Base-by-base conservation (phyloP, 257 asterid species). In the Mentha longifolia region DNA sequence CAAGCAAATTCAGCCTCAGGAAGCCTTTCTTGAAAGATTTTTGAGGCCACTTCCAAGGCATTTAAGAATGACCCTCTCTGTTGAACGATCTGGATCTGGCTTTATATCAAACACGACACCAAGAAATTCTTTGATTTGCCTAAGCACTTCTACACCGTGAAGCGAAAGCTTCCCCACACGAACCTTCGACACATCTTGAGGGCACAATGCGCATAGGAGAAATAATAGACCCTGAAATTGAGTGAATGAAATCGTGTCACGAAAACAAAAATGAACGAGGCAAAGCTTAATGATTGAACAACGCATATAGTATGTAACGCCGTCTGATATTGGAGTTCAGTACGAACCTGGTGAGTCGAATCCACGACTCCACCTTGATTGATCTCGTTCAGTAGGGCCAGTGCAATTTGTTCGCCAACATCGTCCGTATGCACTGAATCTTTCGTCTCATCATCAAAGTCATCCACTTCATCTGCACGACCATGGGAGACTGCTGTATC, bases 291-390 rank as follows among this genome's bases (percentile, higher is more conserved):
- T 3, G 12, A 47, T 47, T 41, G 13, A 2, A 41, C 6, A 1
- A 37, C 2, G 42, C 42, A 37, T 37, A 37, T 37, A 25, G 2
- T 25, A 25, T 25, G 28, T 25, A 25, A 25, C 28, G 1, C 8
- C 46, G 13, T 41, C 46, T 41, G 12, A 8, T 7, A 41, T 41
- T 41, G 46, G 46, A 41, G 2, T 41, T 9, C n/a, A 46, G 16
- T 43, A 71, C 83, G 72, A n/a, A 91, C 99, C 97, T 91, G 97
- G 74, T 95, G 99, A 65, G 91, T 88, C 17, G 99, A 92, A 87
- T 92, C 99, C 39, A 95, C 97, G 7, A 95, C 96, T n/a, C 97
- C 99, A 9, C 98, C 97, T 76, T 89, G 93, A 74, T 92, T 89
- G 71, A 95, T 87, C 87, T 92, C 96, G 43, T 69, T 76, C 33